Evolutionary conservation across 2,329 filamentous ascomycete genomes (phyloP), one percentile per base, ranked within the genome.

Genomic region (Colletotrichum eremochloae): DNA sequence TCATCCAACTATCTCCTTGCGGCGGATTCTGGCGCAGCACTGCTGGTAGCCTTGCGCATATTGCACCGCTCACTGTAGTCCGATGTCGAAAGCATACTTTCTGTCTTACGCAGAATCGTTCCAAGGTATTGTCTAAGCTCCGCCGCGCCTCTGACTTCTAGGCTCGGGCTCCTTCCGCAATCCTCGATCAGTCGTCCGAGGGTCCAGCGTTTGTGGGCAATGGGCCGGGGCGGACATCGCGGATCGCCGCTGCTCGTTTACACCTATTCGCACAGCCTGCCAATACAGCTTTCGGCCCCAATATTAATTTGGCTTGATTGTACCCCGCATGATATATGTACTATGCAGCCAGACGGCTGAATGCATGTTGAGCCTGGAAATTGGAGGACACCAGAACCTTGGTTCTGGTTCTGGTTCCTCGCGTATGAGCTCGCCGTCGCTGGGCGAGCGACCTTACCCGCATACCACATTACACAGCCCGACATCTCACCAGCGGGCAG

Each of bases 361-460:
- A 63, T 42, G 56, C 56, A 38, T n/a, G 24, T 61, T 56, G 36
- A 48, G 33, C 46, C 58, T 63, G 69, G 46, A 69, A 64, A 58
- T 67, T 15, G 40, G 63, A 69, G 40, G 69, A 65, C 60, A 46
- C 66, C 69, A 46, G 38, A 61, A 64, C 69, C 69, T 64, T 56
- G 69, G 60, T 42, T 24, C 60, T 60, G 69, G 66, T 64, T 69
- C 66, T n/a, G 46, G 20, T 24, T 12, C 20, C 3, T 48, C 20
- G 46, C 5, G 20, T 64, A n/a, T 44, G 8, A 62, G 31, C n/a
- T 55, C 33, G 31, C 18, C 15, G 46, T 69, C 60, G 24, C 64
- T 61, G 53, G 60, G 46, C 40, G 60, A 72, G 46, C 38, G 33
- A n/a, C 9, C 42, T 44, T 20, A 11, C 33, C 29, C 14, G 38